Percentiles rank a stretch among this genome's conserved stretches.
Evolutionary conservation across 2,329 filamentous ascomycete species (phyloP).

Genomic region (Nemania abortiva): DNA sequence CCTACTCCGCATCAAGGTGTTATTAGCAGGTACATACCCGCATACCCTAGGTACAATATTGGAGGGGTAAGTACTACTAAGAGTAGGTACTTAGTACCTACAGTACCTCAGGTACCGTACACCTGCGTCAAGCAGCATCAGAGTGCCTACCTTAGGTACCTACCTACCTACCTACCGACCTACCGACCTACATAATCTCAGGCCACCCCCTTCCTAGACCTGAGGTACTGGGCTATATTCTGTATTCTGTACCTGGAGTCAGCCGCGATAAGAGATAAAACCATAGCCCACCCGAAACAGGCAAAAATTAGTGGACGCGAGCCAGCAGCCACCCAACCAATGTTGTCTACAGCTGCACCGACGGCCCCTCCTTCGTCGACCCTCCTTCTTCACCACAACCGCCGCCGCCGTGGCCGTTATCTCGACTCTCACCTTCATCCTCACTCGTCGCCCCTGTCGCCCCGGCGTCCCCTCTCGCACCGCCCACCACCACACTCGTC

Average conservation of each 20-base stretch:
- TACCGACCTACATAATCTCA: too few relatives aligned
- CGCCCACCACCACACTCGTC: constrained; percentile 7
- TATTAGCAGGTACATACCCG: background rate
- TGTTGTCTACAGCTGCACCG: constrained; percentile 38
- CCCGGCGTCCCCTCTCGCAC: constrained; percentile 15
- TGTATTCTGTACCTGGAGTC: background rate
- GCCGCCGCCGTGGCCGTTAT: constrained; percentile 30
- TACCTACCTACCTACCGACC: background rate
- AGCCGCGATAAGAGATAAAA: constrained; percentile 33
- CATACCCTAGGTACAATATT: background rate
- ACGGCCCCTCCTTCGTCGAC: constrained; percentile 40
- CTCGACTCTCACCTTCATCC: constrained; percentile 35
- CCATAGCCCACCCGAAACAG: constrained; percentile 29
- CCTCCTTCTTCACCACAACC: constrained; percentile 40
- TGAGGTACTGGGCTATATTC: too few relatives aligned
- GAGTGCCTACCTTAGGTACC: background rate
- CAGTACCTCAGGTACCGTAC: background rate
- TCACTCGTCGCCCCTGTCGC: constrained; percentile 19
- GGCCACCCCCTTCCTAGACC: too few relatives aligned
- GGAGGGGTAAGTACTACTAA: background rate
- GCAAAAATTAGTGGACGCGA: constrained; percentile 33
- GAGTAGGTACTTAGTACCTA: background rate
- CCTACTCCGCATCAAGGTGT: background rate
- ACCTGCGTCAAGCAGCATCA: background rate
- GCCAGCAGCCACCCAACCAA: constrained; percentile 28